Conservation (phyloP, 2,329 filamentous ascomycete species). For the Pseudocercospora crystallina region DNA sequence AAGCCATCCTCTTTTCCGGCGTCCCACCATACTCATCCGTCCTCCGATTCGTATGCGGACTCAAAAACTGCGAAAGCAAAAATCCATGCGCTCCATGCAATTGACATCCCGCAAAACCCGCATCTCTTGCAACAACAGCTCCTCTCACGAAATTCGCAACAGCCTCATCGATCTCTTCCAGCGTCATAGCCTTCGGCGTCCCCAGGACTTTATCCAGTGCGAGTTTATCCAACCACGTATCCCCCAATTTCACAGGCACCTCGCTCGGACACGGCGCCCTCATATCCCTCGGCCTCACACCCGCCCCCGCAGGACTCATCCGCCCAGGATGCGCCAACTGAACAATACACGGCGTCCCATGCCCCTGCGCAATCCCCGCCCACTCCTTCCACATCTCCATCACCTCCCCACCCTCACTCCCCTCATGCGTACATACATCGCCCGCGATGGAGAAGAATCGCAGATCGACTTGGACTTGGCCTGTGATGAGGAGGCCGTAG, state of each 20-base stretch:
- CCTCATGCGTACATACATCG: conserved; percentile 32
- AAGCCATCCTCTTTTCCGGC: conserved; percentile 45
- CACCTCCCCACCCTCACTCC: conserved; percentile 25
- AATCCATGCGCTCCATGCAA: conserved; percentile 54
- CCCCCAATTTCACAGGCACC: conserved; percentile 43
- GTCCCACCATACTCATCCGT: conserved; percentile 51
- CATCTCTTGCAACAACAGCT: conserved; percentile 51
- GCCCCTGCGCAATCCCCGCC: conserved; percentile 38
- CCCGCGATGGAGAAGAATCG: conserved; percentile 40
- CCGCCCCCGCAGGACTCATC: conserved; percentile 44
- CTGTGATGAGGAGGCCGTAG: conserved; percentile 47
- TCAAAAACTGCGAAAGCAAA: conserved; percentile 46
- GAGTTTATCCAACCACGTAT: conserved; percentile 38
- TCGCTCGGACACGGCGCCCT: conserved; percentile 39
- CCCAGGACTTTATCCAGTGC: conserved; percentile 36
- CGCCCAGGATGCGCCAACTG: conserved; percentile 48
- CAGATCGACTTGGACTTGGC: conserved; percentile 47
- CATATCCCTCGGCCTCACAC: conserved; percentile 38
- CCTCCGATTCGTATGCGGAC: conserved; percentile 46
- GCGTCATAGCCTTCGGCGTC: conserved; percentile 58
- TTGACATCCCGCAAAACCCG: conserved; percentile 56
- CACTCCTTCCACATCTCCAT: conserved; percentile 36
- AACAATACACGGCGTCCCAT: conserved; percentile 44
- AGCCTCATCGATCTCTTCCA: conserved; percentile 54
- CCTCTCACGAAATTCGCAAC: conserved; percentile 54